phyloP scores from a whole-genome alignment of 2,329 filamentous ascomycete species.

The Hypoxylon sp. region DNA sequence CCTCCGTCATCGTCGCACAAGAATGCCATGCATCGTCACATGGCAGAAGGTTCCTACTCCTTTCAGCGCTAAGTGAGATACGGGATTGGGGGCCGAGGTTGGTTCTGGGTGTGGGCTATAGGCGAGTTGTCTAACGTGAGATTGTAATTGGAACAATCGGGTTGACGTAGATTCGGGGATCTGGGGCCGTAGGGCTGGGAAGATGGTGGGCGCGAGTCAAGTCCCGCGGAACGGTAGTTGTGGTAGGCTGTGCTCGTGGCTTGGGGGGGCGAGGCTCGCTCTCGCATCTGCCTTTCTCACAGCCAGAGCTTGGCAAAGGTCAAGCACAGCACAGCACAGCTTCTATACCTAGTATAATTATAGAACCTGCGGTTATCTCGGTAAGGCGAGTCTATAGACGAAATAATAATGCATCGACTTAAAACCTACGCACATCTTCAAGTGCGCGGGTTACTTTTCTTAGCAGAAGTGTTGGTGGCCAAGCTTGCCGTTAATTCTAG shows the following conservation, averaged over 20 bases:
- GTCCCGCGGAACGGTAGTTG: constrained; percentile 28
- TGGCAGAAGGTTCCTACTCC: constrained; percentile 12
- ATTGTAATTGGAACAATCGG: constrained; percentile 24
- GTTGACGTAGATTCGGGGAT: constrained; percentile 19
- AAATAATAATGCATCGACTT: constrained; percentile 10
- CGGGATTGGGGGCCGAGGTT: constrained; percentile 24
- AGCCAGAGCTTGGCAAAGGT: constrained; percentile 1
- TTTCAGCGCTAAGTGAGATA: constrained; percentile 7
- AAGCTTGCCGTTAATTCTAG: constrained; percentile 2
- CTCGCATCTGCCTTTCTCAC: constrained; percentile 15
- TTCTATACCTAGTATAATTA: constrained; percentile 28
- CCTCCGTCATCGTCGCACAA: constrained; percentile 5
- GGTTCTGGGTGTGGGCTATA: not conserved
- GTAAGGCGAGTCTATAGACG: constrained; percentile 4
- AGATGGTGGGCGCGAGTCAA: constrained; percentile 24
- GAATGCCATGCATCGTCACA: constrained; percentile 26
- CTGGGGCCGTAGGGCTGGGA: constrained; percentile 40
- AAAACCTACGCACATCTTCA: constrained; percentile 9
- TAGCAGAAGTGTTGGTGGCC: constrained; percentile 22
- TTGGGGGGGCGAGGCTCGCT: constrained; percentile 21
- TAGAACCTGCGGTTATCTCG: constrained; percentile 24
- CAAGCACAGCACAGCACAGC: not conserved
- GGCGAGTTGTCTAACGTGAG: constrained; percentile 17
- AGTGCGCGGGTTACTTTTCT: constrained; percentile 24
- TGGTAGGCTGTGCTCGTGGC: constrained; percentile 24